Evolutionary conservation across 2,329 filamentous ascomycete species (phyloP).

Genomic region (Cadophora luteo-olivacea): DNA sequence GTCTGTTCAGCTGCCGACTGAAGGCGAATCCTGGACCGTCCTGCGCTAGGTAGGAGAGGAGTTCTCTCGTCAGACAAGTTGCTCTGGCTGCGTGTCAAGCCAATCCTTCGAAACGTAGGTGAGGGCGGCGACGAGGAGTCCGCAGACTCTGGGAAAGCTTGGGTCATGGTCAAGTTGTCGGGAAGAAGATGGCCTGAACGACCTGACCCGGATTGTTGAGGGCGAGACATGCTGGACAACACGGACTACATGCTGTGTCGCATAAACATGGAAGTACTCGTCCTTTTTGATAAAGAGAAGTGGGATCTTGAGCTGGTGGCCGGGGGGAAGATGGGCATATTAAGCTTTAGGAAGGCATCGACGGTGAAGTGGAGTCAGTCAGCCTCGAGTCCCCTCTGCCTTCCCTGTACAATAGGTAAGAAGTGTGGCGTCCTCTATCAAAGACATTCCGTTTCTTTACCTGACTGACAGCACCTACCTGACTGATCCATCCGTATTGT

Average conservation of each 20-base stretch:
- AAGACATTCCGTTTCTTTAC: background rate
- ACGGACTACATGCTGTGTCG: constrained; percentile 26
- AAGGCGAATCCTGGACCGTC: constrained; percentile 40
- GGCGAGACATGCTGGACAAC: constrained; percentile 18
- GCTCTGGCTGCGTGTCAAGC: constrained; percentile 32
- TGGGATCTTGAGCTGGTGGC: constrained; percentile 5
- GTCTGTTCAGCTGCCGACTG: constrained; percentile 29
- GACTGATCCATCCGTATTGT: constrained; percentile 6
- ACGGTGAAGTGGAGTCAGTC: constrained; percentile 14
- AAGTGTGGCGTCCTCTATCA: constrained; percentile 2
- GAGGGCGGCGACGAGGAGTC: constrained; percentile 36
- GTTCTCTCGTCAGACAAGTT: constrained; percentile 40
- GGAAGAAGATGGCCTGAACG: constrained; percentile 24
- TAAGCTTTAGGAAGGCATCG: constrained; percentile 10
- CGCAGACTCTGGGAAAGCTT: constrained; percentile 29
- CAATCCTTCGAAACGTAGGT: constrained; percentile 27
- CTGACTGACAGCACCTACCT: background rate
- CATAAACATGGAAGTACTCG: background rate
- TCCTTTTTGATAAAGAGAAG: background rate
- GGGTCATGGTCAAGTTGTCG: constrained; percentile 34
- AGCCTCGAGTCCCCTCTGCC: background rate
- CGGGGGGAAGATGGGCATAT: background rate
- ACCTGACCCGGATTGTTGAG: constrained; percentile 23
- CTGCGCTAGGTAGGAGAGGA: constrained; percentile 33
- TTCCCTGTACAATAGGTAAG: background rate